phyloP scores from a whole-genome alignment of 2,329 filamentous ascomycete genomes.

The Cryphonectria japonica region DNA sequence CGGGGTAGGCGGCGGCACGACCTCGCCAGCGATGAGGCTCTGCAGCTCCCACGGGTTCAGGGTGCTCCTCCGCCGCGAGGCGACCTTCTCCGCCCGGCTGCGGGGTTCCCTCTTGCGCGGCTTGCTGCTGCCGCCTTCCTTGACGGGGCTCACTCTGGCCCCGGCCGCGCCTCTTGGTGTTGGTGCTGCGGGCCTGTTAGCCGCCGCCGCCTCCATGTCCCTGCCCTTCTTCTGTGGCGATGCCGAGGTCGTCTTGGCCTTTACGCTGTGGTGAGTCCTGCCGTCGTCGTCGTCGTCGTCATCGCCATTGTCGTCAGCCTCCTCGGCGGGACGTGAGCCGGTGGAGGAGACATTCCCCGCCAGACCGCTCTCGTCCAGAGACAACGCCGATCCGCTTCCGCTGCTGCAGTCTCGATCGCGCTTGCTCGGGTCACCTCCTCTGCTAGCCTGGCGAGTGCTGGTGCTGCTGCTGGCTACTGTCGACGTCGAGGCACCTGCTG shows the following conservation, averaged over 20 bases:
- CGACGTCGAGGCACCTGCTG: slow-evolving; percentile 25
- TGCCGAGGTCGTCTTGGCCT: slow-evolving; percentile 9
- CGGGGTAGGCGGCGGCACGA: slow-evolving; percentile 31
- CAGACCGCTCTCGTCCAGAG: slow-evolving; percentile 23
- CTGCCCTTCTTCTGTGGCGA: slow-evolving; percentile 16
- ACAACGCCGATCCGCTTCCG: slow-evolving; percentile 15
- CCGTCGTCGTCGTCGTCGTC: neutral
- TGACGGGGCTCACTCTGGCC: neutral
- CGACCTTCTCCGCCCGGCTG: slow-evolving; percentile 55
- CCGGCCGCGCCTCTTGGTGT: neutral
- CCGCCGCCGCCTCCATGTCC: neutral
- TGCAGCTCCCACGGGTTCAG: slow-evolving; percentile 76
- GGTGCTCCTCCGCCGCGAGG: slow-evolving; percentile 72
- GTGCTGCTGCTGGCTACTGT: slow-evolving; percentile 1
- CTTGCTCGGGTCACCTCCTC: slow-evolving; percentile 27
- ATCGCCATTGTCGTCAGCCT: neutral
- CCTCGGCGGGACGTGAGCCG: neutral
- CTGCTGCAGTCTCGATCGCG: slow-evolving; percentile 17
- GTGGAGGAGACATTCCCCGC: slow-evolving; percentile 5
- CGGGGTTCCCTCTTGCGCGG: slow-evolving; percentile 47
- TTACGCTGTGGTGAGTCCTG: neutral
- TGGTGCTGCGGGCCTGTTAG: neutral
- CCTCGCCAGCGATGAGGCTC: slow-evolving; percentile 57
- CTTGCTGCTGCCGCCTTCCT: neutral
- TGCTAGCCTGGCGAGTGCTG: neutral